Base-by-base conservation (phyloP, 2,329 filamentous ascomycete genomes). In the Diaporthe humulicola region DNA sequence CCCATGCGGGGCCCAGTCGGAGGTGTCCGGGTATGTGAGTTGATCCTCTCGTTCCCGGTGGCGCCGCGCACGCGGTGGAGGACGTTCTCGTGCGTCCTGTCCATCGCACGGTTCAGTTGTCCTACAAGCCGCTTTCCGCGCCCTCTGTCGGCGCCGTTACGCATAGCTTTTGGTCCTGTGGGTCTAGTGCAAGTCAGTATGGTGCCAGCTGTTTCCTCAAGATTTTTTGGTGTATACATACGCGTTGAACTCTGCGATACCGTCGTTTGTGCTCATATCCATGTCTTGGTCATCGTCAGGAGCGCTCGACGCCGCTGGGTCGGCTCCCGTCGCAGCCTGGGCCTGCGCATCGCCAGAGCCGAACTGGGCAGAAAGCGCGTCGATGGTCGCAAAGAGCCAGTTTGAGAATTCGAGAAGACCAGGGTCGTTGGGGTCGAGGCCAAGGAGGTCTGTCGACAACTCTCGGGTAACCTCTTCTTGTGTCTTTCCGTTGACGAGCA, bases 401-500 rank as follows among this genome's bases (percentile, higher is more conserved):
- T 89, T 90, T 76, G 96, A 92, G 82, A 99, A 98, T 72, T 96
- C 93, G 76, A 90, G 91, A 10, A 95, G 95, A 77, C 92, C 93
- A 69, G 93, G 91, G 79, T 98, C 96, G 75, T 98, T 95, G 61
- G 95, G 92, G 3, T 92, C 91, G 6, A 98, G 90, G 74, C 92
- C 92, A 3, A 99, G 90, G 56, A 99, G 90, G 80, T 99, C 97
- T 77, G 93, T 93, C 1, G 96, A 94, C 19, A 99, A 91, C 83
- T 99, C 97, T 57, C 91, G 88, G 14, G 95, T 94, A 78, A 99
- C 96, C 82, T 98, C 93, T 69, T 96, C 92, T 82, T 98, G 93
- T 5, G 94, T 95, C 85, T 98, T 98, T 80, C 96, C 95, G 85
- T 98, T 98, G 77, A 95, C 95, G 42, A 99, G 90, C 96, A 98